Base-by-base conservation (phyloP, 352 stramenopile species). In the Phytophthora agathidicida region DNA sequence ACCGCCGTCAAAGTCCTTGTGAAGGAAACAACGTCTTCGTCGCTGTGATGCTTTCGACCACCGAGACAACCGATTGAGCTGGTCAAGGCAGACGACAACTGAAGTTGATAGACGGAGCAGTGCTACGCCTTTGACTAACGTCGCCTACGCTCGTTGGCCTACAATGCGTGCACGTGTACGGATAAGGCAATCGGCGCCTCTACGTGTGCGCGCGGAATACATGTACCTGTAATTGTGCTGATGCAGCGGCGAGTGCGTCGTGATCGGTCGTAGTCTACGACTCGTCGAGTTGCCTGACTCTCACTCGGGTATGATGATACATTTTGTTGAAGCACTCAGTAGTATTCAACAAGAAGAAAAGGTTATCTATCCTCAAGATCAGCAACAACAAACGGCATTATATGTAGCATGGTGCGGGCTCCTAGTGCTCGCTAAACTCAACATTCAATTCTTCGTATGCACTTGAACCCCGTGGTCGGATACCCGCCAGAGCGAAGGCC, bases 101-200 rank as follows among this genome's bases (percentile, higher is more conserved):
- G 37, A 59, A 59, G 37, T 52, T 13, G 26, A 23, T 58, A 59
- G 38, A 51, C 50, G 38, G 22, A 59, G 51, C 51, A 60, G 31
- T 60, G 51, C 51, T 44, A 60, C 50, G 37, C 39, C 39, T 60
- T 45, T 60, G 51, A 52, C 50, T 26, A 30, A n/a, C 22, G 38
- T 59, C 37, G 19, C 17, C 9, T 17, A 17, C 37, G 1, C 5
- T 28, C 17, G 37, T 44, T 44, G 37, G 17, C 24, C 7, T 3
- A n/a, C n/a, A n/a, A n/a, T n/a, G n/a, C n/a, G n/a, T n/a, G n/a
- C n/a, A n/a, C n/a, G n/a, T n/a, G n/a, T n/a, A n/a, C n/a, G n/a
- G n/a, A n/a, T n/a, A n/a, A n/a, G n/a, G n/a, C n/a, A n/a, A n/a
- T n/a, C n/a, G n/a, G n/a, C n/a, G n/a, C n/a, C n/a, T n/a, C n/a